Evolutionary conservation across 1,284 basidiomycete genomes (phyloP).

Genomic region (Cutaneotrichosporon mucoides): DNA sequence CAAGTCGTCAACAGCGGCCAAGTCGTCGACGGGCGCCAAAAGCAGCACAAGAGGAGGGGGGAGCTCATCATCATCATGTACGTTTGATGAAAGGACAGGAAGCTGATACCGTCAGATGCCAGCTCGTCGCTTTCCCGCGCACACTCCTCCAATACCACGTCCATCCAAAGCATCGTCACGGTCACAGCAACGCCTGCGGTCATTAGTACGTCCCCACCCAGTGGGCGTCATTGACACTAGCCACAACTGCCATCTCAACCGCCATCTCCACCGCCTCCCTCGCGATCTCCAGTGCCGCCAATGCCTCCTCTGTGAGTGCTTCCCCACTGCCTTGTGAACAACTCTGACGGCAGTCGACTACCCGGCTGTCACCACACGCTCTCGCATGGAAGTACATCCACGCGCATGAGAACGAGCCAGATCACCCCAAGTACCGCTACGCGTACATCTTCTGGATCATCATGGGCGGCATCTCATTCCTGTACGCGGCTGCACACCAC

Average conservation of each 20-base stretch:
- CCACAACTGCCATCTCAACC: neutral
- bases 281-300: neutral
- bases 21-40: no score
- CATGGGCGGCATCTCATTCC: conserved; percentile 28
- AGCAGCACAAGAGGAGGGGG: no score
- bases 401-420: neutral
- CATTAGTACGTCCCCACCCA: neutral
- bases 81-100: no score
- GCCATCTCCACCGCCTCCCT: neutral
- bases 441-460: conserved; percentile 45
- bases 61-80: no score
- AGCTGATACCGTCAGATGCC: no score
- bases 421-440: conserved; percentile 37
- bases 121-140: no score
- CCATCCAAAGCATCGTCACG: neutral
- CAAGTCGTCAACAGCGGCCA: no score
- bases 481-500: conserved; percentile 42
- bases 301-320: no score
- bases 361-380: neutral
- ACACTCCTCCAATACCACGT: no score
- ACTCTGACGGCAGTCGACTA: neutral
- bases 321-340: neutral
- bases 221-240: neutral
- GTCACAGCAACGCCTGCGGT: neutral
- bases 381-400: conserved; percentile 1